phyloP scores from a whole-genome alignment of 495 filamentous ascomycete genomes.

The Cudoniella acicularis region DNA sequence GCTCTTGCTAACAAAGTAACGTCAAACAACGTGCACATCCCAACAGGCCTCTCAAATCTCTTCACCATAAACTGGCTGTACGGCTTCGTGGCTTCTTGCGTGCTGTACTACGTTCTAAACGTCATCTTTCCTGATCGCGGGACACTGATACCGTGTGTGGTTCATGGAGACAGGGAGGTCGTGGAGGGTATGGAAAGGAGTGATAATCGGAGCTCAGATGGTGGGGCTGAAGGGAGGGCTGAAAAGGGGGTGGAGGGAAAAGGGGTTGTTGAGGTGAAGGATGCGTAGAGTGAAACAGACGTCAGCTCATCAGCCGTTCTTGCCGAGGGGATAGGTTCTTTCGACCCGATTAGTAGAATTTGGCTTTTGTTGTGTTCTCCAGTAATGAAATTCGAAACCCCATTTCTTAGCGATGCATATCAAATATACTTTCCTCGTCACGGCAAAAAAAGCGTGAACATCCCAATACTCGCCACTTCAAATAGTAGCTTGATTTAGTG shows the following conservation, averaged over 20 bases:
- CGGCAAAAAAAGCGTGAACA: too few relatives aligned
- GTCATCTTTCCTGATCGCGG: slow-evolving; percentile 30
- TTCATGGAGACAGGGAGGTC: slow-evolving; percentile 22
- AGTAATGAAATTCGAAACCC: too few relatives aligned
- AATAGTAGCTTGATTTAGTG: too few relatives aligned
- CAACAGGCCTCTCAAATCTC: slow-evolving; percentile 33
- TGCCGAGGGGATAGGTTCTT: too few relatives aligned
- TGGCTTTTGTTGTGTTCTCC: too few relatives aligned
- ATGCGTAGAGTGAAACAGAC: not conserved
- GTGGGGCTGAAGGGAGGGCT: not conserved
- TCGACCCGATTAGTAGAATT: too few relatives aligned
- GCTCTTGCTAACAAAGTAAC: slow-evolving; percentile 34
- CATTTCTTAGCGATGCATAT: too few relatives aligned
- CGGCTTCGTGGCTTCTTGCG: slow-evolving; percentile 40
- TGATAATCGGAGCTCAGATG: slow-evolving; percentile 25
- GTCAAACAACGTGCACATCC: slow-evolving; percentile 32
- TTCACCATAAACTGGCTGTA: slow-evolving; percentile 50
- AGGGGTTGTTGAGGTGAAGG: not conserved
- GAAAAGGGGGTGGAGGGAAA: not conserved
- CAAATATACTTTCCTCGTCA: too few relatives aligned
- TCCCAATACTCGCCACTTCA: too few relatives aligned
- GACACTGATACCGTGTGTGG: slow-evolving; percentile 29
- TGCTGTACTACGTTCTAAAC: slow-evolving; percentile 35
- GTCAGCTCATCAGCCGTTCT: too few relatives aligned
- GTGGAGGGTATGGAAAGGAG: not conserved